phyloP scores from a whole-genome alignment of 768 basidiomycete species.

The Collybiopsis luxurians region DNA sequence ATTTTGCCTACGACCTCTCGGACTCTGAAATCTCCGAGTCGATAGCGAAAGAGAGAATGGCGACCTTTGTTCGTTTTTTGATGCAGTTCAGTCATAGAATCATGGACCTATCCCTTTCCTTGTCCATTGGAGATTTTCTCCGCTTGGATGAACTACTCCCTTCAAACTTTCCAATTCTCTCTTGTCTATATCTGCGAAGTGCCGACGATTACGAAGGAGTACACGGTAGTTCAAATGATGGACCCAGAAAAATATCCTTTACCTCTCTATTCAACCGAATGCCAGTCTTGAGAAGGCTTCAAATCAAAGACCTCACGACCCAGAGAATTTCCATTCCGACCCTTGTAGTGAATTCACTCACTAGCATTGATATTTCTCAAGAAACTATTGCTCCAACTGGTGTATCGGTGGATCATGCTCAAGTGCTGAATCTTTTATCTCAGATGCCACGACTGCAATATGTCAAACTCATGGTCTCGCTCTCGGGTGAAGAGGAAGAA shows the following conservation, averaged over 20 bases:
- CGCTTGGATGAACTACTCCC: background rate
- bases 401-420: background rate
- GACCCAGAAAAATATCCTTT: background rate
- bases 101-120: background rate
- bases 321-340: background rate
- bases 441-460: background rate
- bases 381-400: background rate
- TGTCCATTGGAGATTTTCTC: background rate
- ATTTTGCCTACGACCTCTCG: background rate
- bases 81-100: background rate
- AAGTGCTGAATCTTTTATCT: background rate
- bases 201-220: background rate
- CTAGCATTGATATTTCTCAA: background rate
- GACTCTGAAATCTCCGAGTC: background rate
- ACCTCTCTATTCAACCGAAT: background rate
- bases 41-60: background rate
- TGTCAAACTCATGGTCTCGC: background rate
- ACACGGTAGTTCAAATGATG: no score
- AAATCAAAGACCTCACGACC: background rate
- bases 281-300: background rate
- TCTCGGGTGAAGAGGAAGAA: no score
- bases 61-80: background rate
- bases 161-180: background rate
- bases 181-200: background rate
- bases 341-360: background rate